A percentile compares a stretch with the other conserved stretches of the same genome.
phyloP scores from a whole-genome alignment of 2,329 filamentous ascomycete genomes.

The Cadophora sp. region DNA sequence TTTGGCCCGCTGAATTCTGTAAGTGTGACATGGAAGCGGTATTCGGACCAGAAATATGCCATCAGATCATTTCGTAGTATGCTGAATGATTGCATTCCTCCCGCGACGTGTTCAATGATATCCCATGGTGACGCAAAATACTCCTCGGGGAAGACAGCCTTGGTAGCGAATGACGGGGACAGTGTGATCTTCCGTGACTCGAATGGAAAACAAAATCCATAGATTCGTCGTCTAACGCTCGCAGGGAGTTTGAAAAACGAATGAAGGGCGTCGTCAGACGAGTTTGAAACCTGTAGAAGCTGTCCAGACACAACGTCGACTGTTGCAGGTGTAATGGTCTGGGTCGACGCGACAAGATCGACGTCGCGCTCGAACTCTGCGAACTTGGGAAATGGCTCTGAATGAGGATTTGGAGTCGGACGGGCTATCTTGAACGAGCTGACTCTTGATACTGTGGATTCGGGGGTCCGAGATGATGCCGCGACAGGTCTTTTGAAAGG shows the following conservation, averaged over 20 bases:
- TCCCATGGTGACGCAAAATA: conserved; percentile 39
- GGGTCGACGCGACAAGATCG: conserved; percentile 19
- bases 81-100: conserved; percentile 32
- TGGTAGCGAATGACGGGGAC: conserved; percentile 36
- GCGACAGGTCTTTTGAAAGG: neutral
- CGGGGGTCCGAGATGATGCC: neutral
- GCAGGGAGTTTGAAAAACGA: conserved; percentile 32
- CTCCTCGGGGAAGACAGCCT: conserved; percentile 33
- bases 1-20: conserved; percentile 35
- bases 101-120: conserved; percentile 36
- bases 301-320: conserved; percentile 4
- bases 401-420: neutral
- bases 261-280: neutral
- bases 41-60: conserved; percentile 43
- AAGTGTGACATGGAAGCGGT: conserved; percentile 43
- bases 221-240: conserved; percentile 38
- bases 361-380: conserved; percentile 29
- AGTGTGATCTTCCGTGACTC: conserved; percentile 37
- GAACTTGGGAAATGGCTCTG: conserved; percentile 8
- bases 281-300: conserved; percentile 3
- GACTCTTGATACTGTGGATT: neutral
- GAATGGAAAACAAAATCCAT: conserved; percentile 36
- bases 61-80: conserved; percentile 40
- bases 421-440: neutral
- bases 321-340: neutral